Base-by-base conservation (phyloP, 2,329 filamentous ascomycete species). In the Colletotrichum noveboracense region DNA sequence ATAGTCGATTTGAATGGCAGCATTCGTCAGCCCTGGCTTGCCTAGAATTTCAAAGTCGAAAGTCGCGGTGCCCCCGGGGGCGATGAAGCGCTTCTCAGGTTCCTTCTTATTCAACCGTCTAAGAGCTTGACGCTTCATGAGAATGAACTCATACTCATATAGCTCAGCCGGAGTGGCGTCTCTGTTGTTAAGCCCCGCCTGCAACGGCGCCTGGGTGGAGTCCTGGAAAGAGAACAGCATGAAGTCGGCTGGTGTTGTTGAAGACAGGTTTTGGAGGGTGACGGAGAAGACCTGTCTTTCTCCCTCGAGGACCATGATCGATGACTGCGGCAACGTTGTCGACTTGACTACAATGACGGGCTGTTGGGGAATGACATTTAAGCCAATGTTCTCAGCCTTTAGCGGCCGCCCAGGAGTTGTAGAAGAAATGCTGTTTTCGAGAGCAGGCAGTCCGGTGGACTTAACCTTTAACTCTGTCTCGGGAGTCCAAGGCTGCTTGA, bases 231-330 rank as follows among this genome's bases (percentile, higher is more conserved):
- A 96, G 75, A 98, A 95, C 30, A 97, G 89, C 43, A 98, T 87
- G 71, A 98, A 93, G 81, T 98, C 95, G 2, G 95, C 95, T 2
- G 95, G 88, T 3, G 94, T 96, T 1, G 88, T 86, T 8, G 82
- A 79, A 1, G 95, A 97, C 10, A 92, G 87, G 78, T 99, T 99
- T 78, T 94, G 91, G 16, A 98, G 86, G 0, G 94, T 96, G 18
- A 98, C 89, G 0, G 91, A 93, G 81, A 98, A 97, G 1, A 88
- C 87, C 79, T 93, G 93, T 26, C 90, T 91, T 84, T 99, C 96
- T 58, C 97, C 97, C 85, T 98, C 96, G 7, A 99, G 88, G 13
- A 99, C 90, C 96, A 98, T 98, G 43, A 98, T 87, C 12, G 95
- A 94, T 26, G 94, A 95, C 80, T 98, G 96, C 1, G 94, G 91